phyloP scores from a whole-genome alignment of 192 early-diverging fungal species.

The Rhizophagus sp. region DNA sequence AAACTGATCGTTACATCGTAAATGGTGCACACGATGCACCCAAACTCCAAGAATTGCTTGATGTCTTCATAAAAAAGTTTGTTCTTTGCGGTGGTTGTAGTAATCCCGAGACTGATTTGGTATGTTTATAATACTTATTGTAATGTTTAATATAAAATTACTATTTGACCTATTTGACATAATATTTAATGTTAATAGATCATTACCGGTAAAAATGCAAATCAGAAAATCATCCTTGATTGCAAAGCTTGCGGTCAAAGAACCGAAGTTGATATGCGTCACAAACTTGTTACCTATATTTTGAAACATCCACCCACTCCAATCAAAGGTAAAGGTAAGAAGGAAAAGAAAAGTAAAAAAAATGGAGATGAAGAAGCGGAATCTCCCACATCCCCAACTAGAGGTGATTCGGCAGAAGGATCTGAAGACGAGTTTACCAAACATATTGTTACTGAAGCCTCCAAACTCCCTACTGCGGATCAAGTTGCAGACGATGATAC shows the following conservation, averaged over 20 bases:
- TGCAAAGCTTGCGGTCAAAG: slow-evolving; percentile 94
- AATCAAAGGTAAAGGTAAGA: slow-evolving; percentile 52
- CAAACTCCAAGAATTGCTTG: slow-evolving; percentile 81
- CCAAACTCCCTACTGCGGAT: slow-evolving; percentile 53
- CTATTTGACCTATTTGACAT: background rate
- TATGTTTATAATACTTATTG: slow-evolving; percentile 47
- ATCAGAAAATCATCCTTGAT: slow-evolving; percentile 61
- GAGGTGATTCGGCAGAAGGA: slow-evolving; percentile 47
- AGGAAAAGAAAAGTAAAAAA: slow-evolving; percentile 51
- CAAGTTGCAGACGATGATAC: slow-evolving; percentile 65
- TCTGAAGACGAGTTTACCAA: slow-evolving; percentile 70
- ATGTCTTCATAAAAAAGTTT: slow-evolving; percentile 92
- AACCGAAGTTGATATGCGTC: slow-evolving; percentile 81
- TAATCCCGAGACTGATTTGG: slow-evolving; percentile 97
- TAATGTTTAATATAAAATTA: background rate
- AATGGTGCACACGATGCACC: slow-evolving; percentile 92
- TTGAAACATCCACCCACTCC: slow-evolving; percentile 84
- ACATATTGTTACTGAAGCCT: slow-evolving; percentile 70
- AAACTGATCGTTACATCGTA: slow-evolving; percentile 90
- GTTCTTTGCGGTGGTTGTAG: slow-evolving; percentile 91
- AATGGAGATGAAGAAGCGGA: slow-evolving; percentile 51
- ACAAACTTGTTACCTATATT: slow-evolving; percentile 88
- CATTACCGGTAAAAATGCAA: slow-evolving; percentile 6
- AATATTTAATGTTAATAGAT: background rate
- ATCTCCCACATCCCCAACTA: slow-evolving; percentile 27